These are phyloP conservation scores for Aureobasidium mangrovei DNA, from an alignment of 2,329 filamentous ascomycete genomes.

Conservation along the genomic window DNA sequence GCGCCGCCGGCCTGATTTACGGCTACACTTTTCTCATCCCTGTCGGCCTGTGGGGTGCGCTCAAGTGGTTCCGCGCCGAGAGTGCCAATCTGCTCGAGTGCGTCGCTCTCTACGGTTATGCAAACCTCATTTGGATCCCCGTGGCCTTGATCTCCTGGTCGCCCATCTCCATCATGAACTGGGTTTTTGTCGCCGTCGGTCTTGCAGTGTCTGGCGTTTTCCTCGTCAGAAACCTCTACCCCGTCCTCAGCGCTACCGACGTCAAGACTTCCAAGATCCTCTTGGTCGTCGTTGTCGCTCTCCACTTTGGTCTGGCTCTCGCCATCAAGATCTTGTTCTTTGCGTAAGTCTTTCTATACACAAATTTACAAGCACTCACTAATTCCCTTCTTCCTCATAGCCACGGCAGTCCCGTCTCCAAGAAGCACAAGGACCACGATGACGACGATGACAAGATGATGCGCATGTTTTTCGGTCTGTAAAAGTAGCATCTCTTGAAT, in stretches of 20 bases:
- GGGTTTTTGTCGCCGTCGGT: slow-evolving; percentile 81
- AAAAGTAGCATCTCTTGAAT: neutral
- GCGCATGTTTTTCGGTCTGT: slow-evolving; percentile 10
- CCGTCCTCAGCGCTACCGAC: slow-evolving; percentile 86
- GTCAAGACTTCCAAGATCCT: slow-evolving; percentile 83
- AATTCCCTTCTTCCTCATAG: neutral
- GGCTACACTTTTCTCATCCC: slow-evolving; percentile 85
- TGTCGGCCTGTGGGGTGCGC: slow-evolving; percentile 71
- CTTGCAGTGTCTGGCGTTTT: slow-evolving; percentile 78
- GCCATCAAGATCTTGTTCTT: slow-evolving; percentile 98
- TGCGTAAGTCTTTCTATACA: slow-evolving; percentile 40
- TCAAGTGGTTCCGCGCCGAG: slow-evolving; percentile 94
- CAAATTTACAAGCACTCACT: neutral
- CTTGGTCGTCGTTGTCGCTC: slow-evolving; percentile 69
- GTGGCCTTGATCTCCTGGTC: slow-evolving; percentile 90
- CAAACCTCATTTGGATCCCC: slow-evolving; percentile 94
- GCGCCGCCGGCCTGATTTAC: slow-evolving; percentile 85
- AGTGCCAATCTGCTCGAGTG: slow-evolving; percentile 89
- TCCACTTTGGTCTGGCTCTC: slow-evolving; percentile 84
- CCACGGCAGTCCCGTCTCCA: slow-evolving; percentile 8
- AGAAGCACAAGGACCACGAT: slow-evolving; percentile 5
- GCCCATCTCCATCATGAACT: slow-evolving; percentile 74
- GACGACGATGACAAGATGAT: slow-evolving; percentile 4
- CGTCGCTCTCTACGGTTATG: slow-evolving; percentile 91
- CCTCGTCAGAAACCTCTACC: slow-evolving; percentile 74